Percentiles rank a stretch among this genome's conserved stretches.
Conservation (phyloP, 495 filamentous ascomycete species). For the Glonium stellatum region DNA sequence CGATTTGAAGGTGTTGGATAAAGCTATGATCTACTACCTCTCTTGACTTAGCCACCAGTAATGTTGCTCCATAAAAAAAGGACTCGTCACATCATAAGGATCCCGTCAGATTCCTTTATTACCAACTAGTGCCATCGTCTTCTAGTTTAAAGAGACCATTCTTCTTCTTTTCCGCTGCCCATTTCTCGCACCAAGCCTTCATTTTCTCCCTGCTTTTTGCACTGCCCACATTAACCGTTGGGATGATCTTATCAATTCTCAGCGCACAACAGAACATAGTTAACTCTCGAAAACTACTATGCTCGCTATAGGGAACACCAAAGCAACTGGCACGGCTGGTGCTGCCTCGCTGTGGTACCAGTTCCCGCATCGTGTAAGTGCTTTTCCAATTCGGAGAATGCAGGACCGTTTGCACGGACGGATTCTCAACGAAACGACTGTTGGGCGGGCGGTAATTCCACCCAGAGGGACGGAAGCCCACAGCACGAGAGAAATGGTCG, state of each 20-base stretch:
- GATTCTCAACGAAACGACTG: conserved; percentile 55
- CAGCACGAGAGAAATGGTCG: conserved; percentile 70
- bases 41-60: too few relatives aligned
- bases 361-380: conserved; percentile 54
- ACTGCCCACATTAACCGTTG: conserved; percentile 86
- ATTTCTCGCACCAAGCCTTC: conserved; percentile 86
- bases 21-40: too few relatives aligned
- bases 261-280: conserved; percentile 87
- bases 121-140: conserved; percentile 20
- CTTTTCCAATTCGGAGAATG: conserved; percentile 67
- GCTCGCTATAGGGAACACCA: conserved; percentile 91
- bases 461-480: conserved; percentile 87
- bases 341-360: conserved; percentile 73
- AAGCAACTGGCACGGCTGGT: conserved; percentile 71
- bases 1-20: too few relatives aligned
- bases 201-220: conserved; percentile 66
- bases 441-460: conserved; percentile 81
- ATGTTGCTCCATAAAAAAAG: too few relatives aligned
- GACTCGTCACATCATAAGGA: too few relatives aligned
- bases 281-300: conserved; percentile 87
- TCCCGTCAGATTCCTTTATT: neutral
- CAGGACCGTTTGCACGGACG: conserved; percentile 61
- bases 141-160: conserved; percentile 55
- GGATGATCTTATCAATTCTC: conserved; percentile 79
- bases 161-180: conserved; percentile 77